Evolutionary conservation across 495 filamentous ascomycete genomes (phyloP), one percentile per base, ranked within the genome.

Genomic region (Penicillium herquei): DNA sequence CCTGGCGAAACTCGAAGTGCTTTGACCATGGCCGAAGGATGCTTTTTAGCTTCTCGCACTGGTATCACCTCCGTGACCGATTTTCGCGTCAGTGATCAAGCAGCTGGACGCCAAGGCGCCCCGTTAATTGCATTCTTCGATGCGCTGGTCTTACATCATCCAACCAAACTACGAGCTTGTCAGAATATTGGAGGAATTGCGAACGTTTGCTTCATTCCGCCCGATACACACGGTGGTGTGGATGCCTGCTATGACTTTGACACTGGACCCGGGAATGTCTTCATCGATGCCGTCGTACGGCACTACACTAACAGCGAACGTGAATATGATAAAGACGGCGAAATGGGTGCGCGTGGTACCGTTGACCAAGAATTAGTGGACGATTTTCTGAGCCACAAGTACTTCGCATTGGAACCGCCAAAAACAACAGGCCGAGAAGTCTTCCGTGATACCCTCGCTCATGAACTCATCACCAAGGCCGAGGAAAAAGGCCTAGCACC

Each of bases 131-230:
- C 73, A 2, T 74, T 76, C 50, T 71, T 80, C 21, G 78, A 84
- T 49, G 75, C 76, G 1, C 61, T 84, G 8, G 55, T 84, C 12
- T 69, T 84, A 18, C 79, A 81, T 45, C 79, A 84, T 50, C 81
- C 80, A 7, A 81, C 74, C 11, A 83, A 82, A 61, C 56, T 78
- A 3, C 77, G 80, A 43, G 76, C 75, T 9, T 84, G 79, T 59
- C 81, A 84, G 65, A 85, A 85, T 59, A 83, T 84, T 55, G 80
- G 81, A 51, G 80, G 81, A 7, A 84, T 84, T 39, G 80, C 77
- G 37, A 84, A 84, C 57, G 78, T 84, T 26, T 84, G 78, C 67
- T 83, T 84, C 61, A 81, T 84, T 17, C 80, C 80, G 3, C 77
- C 83, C 0, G 80, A 83, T 39, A 70, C 52, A 8, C 66, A 78